phyloP scores from a whole-genome alignment of 371 early-diverging fungal species.

The Mortierella sp. region DNA sequence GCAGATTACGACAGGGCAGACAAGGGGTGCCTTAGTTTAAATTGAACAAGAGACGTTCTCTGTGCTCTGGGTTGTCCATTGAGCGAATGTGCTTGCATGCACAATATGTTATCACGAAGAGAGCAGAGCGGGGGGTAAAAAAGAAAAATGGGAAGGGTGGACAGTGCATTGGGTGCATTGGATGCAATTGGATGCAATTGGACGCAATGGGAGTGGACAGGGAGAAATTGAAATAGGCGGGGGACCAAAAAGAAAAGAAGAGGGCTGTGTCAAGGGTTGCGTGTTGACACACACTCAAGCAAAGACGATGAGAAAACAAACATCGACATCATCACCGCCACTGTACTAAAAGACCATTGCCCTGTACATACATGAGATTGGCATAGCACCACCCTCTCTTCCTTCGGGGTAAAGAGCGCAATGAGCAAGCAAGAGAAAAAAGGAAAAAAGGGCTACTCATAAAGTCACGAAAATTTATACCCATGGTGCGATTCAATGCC shows the following conservation, averaged over 20 bases:
- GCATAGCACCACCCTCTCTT: not conserved
- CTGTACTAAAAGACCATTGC: not conserved
- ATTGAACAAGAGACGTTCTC: not conserved
- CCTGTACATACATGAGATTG: not conserved
- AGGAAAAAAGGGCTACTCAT: not conserved
- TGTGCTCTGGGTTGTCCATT: not conserved
- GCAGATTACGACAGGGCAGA: not conserved
- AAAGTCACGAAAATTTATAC: not conserved
- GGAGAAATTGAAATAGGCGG: not conserved
- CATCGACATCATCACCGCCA: not conserved
- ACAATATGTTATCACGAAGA: not conserved
- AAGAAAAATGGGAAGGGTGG: constrained; percentile 4
- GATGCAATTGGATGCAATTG: not conserved
- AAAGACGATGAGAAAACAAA: not conserved
- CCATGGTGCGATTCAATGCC: not conserved
- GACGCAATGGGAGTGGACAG: not conserved
- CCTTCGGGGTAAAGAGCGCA: not conserved
- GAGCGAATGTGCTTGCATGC: not conserved
- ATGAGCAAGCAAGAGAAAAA: not conserved
- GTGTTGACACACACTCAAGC: not conserved
- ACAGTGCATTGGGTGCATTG: not conserved
- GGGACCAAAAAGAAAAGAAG: not conserved
- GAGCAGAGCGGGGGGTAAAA: constrained; percentile 2
- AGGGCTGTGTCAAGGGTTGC: not conserved
- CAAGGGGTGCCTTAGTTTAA: constrained; percentile 7